Evolutionary conservation across 768 basidiomycete genomes (phyloP), one percentile per base, ranked within the genome.

Genomic region (Russula emetica): DNA sequence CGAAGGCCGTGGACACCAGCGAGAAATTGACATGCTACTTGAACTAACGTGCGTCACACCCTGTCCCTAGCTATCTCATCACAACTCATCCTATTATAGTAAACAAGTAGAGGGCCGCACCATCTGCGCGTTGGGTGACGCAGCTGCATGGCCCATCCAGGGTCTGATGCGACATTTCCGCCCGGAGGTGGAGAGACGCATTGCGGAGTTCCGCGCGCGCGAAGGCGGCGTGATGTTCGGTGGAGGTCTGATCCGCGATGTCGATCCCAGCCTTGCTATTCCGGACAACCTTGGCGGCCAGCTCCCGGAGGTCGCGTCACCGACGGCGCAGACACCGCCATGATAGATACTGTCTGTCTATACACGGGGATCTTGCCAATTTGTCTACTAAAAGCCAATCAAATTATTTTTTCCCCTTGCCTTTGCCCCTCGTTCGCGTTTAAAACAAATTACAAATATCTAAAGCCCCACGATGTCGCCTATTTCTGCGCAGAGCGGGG

Each of bases 121-220:
- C 16, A 98, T 98, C 70, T 98, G 96, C 67, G 96, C 96, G 10
- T 81, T 97, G 32, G 96, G 96, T 11, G 96, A 98, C 66, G 96
- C 96, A 11, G 95, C 96, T 20, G 96, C 96, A 5, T 98, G 96
- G 96, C 96, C 95, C 8, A 95, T 98, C 66, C 96, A 98, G 74
- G 96, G 94, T 56, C 85, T 98, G 64, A 94, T 98, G 90, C 87
- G 92, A 63, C 92, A 97, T 76, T 98, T 97, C 88, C 86, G 94
- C 67, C 96, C 95, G 2, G 87, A 94, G 71, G 94, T 98, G 47
- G 96, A 98, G 77, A 79, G 81, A 58, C 90, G 95, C 59, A 92
- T 98, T 64, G 83, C 83, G 3, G 78, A 82, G 20, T 98, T 86
- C 83, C 82, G 90, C 61, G 81, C 81, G 56, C 76, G 78, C 11